These are phyloP conservation scores for Shiraia bambusicola DNA, from an alignment of 2,329 filamentous ascomycete species.

Conservation along the genomic window DNA sequence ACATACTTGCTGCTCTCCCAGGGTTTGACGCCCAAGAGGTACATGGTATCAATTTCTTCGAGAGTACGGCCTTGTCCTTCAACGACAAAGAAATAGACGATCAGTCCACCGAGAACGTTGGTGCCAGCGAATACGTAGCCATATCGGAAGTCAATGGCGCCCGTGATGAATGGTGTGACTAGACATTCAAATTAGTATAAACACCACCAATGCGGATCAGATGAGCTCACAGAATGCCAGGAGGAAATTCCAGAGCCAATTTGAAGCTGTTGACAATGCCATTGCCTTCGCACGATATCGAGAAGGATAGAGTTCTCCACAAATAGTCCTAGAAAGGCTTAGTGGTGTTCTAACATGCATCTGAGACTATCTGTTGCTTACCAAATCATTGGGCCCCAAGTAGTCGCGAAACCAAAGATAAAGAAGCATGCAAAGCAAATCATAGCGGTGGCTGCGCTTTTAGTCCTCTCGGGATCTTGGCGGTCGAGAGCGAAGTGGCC, in stretches of 20 bases:
- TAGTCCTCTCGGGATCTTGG: constrained; percentile 29
- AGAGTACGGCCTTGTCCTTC: constrained; percentile 72
- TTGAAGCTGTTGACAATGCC: constrained; percentile 46
- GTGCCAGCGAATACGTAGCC: constrained; percentile 76
- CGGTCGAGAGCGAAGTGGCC: constrained; percentile 47
- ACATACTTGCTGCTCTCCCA: constrained; percentile 61
- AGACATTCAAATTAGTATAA: no score
- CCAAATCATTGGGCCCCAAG: constrained; percentile 62
- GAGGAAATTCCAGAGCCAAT: constrained; percentile 48
- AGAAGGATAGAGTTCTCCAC: constrained; percentile 65
- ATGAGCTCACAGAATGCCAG: constrained; percentile 57
- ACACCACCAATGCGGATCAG: background rate
- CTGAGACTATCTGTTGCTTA: no score
- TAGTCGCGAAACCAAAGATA: constrained; percentile 65
- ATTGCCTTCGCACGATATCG: constrained; percentile 50
- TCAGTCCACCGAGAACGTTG: constrained; percentile 60
- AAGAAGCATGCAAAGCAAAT: constrained; percentile 70
- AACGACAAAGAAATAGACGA: constrained; percentile 77
- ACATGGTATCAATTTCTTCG: constrained; percentile 75
- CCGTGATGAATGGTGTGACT: constrained; percentile 76
- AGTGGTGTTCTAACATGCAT: background rate
- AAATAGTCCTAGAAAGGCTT: constrained; percentile 55
- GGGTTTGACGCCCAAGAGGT: constrained; percentile 63
- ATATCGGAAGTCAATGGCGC: constrained; percentile 68
- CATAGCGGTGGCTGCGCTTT: constrained; percentile 52